Conservation (phyloP, 148 eudicot species). For the Spergularia marina region DNA sequence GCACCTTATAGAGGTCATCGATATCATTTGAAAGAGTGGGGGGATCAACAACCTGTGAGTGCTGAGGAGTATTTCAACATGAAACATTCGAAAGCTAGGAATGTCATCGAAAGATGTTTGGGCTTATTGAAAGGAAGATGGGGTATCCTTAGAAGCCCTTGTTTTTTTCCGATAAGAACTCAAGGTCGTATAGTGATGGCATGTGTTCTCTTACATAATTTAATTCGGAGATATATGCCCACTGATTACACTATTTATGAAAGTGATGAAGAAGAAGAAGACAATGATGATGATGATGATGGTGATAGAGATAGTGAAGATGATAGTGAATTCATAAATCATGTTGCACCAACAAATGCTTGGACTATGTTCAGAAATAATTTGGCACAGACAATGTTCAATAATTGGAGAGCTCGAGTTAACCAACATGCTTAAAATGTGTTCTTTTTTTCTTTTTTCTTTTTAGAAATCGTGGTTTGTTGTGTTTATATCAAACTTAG, state of each 20-base stretch:
- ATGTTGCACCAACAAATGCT: background rate
- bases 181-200: background rate
- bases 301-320: background rate
- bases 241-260: no score
- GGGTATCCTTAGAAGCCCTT: background rate
- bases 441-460: no score
- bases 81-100: background rate
- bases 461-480: no score
- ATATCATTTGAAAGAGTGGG: background rate
- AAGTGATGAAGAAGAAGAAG: no score
- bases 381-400: background rate
- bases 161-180: background rate
- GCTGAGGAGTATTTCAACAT: background rate
- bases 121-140: background rate
- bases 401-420: conserved; percentile 5
- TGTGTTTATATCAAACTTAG: background rate
- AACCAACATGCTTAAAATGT: background rate
- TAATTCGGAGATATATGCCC: no score
- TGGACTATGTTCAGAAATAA: conserved; percentile 5
- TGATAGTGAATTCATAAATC: background rate
- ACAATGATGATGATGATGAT: no score
- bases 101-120: background rate
- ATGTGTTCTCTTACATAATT: background rate
- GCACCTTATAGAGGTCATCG: conserved; percentile 1
- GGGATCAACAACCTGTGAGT: background rate